These are phyloP conservation scores for Eucalyptus pauciflora DNA, from an alignment of 345 rosid genomes.

Conservation along the genomic window DNA sequence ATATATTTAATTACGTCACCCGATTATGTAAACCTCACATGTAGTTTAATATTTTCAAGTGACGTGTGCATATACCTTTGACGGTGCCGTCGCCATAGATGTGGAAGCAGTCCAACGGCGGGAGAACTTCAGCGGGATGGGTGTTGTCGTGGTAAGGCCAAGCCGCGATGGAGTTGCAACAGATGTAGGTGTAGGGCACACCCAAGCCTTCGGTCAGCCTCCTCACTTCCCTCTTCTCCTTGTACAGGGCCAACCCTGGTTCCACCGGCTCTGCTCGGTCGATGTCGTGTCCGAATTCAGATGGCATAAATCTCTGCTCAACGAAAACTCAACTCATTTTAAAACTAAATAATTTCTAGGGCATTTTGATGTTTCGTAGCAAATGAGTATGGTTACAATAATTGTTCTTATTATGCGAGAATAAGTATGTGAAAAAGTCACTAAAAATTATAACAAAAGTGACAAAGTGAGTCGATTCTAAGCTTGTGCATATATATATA, in stretches of 20 bases:
- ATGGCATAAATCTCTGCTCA: slow-evolving; percentile 50
- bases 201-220: slow-evolving; percentile 17
- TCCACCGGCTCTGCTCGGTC: slow-evolving; percentile 46
- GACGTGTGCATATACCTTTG: slow-evolving; percentile 23
- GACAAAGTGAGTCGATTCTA: neutral
- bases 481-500: neutral
- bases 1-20: neutral
- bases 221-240: slow-evolving; percentile 32
- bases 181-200: slow-evolving; percentile 49
- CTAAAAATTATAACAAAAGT: neutral
- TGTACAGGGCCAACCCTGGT: slow-evolving; percentile 41
- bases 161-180: slow-evolving; percentile 67
- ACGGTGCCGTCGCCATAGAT: slow-evolving; percentile 53
- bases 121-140: slow-evolving; percentile 43
- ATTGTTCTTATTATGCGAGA: neutral
- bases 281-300: slow-evolving; percentile 68
- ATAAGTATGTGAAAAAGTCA: neutral
- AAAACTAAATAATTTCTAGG: neutral
- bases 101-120: slow-evolving; percentile 42
- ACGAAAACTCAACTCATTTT: neutral
- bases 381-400: neutral
- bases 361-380: neutral
- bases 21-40: neutral
- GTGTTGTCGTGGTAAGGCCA: slow-evolving; percentile 62
- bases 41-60: neutral